A percentile compares a stretch with the other conserved stretches of the same genome.
Conservation (phyloP, 2,329 filamentous ascomycete species). For the Monosporascus sp. region DNA sequence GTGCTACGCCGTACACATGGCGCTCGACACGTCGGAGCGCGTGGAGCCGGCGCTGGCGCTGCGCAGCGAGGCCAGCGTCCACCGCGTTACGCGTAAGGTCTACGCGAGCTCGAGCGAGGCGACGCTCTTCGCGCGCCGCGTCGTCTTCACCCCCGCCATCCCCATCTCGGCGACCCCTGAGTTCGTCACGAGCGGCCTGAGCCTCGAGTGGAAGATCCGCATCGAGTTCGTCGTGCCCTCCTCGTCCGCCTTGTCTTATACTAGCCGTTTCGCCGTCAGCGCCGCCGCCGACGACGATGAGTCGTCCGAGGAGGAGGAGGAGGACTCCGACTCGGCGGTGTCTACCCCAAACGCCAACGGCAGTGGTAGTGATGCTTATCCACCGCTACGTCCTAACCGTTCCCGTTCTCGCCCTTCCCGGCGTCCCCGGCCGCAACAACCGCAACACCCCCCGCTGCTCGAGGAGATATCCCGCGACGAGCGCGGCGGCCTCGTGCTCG, state of each 20-base stretch:
- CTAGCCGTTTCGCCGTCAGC: slow-evolving; percentile 18
- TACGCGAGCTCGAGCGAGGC: slow-evolving; percentile 76
- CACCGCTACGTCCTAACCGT: no score
- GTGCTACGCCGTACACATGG: slow-evolving; percentile 79
- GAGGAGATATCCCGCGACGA: slow-evolving; percentile 78
- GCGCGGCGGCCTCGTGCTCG: slow-evolving; percentile 65
- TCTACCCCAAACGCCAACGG: no score
- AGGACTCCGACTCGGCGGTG: neutral
- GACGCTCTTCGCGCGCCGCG: slow-evolving; percentile 71
- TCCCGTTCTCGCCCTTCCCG: no score
- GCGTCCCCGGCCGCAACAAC: no score
- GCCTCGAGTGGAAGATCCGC: slow-evolving; percentile 79
- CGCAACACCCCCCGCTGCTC: slow-evolving; percentile 48
- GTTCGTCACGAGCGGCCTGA: slow-evolving; percentile 85
- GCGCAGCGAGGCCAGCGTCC: slow-evolving; percentile 78
- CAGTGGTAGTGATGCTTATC: neutral
- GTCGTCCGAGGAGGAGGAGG: slow-evolving; percentile 3
- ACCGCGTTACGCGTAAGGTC: slow-evolving; percentile 78
- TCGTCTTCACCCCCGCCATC: slow-evolving; percentile 79
- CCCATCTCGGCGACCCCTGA: slow-evolving; percentile 81
- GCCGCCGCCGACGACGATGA: slow-evolving; percentile 16
- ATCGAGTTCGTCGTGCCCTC: slow-evolving; percentile 88
- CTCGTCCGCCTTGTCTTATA: neutral
- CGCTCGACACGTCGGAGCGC: slow-evolving; percentile 81
- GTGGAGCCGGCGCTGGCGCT: slow-evolving; percentile 77